Evolutionary conservation across 2,329 filamentous ascomycete genomes (phyloP).

Genomic region (Penicillium nordicum): DNA sequence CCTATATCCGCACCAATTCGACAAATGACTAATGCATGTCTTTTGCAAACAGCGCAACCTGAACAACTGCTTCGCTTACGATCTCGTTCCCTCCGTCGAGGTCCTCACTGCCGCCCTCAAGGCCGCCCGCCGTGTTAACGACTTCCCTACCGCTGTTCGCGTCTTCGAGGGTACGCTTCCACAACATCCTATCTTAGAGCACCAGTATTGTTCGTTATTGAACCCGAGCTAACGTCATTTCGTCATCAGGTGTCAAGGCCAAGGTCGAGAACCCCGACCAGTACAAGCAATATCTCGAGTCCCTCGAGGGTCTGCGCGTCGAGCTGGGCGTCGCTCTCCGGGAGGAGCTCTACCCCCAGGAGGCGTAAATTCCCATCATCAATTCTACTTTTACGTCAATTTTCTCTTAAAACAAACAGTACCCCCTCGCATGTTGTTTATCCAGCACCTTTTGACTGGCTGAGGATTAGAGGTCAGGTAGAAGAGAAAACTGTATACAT

Average conservation of each 20-base stretch:
- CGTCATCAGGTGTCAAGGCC: slow-evolving; percentile 78
- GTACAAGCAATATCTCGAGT: slow-evolving; percentile 91
- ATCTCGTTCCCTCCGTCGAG: slow-evolving; percentile 91
- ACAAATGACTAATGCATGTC: slow-evolving; percentile 11
- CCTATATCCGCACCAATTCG: background rate
- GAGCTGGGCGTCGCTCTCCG: slow-evolving; percentile 89
- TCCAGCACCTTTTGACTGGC: slow-evolving; percentile 17
- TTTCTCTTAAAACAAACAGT: slow-evolving; percentile 19
- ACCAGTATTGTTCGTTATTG: background rate
- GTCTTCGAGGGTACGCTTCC: slow-evolving; percentile 85
- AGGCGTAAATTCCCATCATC: slow-evolving; percentile 35
- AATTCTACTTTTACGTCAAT: slow-evolving; percentile 24
- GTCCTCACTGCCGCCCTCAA: slow-evolving; percentile 89
- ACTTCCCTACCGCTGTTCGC: slow-evolving; percentile 96
- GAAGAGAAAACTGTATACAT: slow-evolving; percentile 42
- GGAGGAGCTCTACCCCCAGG: slow-evolving; percentile 81
- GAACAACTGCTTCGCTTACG: slow-evolving; percentile 99
- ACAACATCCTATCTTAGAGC: slow-evolving; percentile 1
- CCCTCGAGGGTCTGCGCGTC: slow-evolving; percentile 88
- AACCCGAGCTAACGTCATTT: slow-evolving; percentile 4
- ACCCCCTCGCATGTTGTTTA: slow-evolving; percentile 14
- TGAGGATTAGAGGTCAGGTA: slow-evolving; percentile 22
- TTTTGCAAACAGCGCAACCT: slow-evolving; percentile 67
- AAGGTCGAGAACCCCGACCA: slow-evolving; percentile 99
- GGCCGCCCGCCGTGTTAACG: slow-evolving; percentile 93